These are phyloP conservation scores for Macrolepiota fuliginosa DNA, from an alignment of 768 basidiomycete species.

Conservation along the genomic window DNA sequence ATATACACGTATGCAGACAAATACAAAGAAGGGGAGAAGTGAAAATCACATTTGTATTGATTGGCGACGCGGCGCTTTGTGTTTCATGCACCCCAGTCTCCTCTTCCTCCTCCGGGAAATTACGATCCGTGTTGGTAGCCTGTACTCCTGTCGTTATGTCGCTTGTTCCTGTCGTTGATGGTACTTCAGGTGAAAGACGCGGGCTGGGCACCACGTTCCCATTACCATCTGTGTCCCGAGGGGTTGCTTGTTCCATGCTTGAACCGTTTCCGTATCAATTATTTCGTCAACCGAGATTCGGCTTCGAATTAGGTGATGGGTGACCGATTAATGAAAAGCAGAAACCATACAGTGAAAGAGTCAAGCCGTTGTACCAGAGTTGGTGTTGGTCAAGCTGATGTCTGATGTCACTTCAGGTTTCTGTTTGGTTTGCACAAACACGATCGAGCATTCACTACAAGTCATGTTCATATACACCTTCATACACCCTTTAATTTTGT, in stretches of 20 bases:
- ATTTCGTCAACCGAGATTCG: background rate
- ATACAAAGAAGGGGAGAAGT: background rate
- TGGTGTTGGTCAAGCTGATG: background rate
- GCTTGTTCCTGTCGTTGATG: background rate
- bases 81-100: background rate
- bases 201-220: background rate
- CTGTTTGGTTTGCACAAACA: constrained; percentile 3
- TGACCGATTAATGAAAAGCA: background rate
- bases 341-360: background rate
- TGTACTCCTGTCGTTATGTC: background rate
- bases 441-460: too few relatives aligned
- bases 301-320: background rate
- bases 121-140: background rate
- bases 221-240: background rate
- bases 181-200: background rate
- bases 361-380: background rate
- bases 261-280: background rate
- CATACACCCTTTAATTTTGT: too few relatives aligned
- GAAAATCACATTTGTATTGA: constrained; percentile 6
- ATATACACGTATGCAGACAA: background rate
- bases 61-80: background rate
- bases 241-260: constrained; percentile 1
- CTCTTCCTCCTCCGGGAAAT: background rate
- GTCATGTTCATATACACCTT: background rate
- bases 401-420: background rate